A percentile compares a stretch with the other conserved stretches of the same genome.
Conservation (phyloP, 306 rosid species). For the Dalbergia cultrata region DNA sequence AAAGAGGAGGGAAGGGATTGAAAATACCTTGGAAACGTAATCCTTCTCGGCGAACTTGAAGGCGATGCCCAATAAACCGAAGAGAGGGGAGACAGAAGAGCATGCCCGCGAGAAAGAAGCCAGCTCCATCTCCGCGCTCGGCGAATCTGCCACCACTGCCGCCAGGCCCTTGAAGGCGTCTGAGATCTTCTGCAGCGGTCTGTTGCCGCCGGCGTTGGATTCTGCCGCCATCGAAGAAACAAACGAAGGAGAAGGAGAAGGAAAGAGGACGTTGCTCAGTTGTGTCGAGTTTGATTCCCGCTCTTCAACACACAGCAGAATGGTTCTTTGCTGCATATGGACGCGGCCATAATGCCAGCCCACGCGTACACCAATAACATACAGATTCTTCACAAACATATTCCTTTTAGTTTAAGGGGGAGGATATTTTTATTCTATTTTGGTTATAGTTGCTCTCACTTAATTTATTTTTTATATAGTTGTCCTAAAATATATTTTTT, state of each 20-base stretch:
- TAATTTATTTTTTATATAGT: too few relatives aligned
- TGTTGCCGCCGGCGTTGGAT: slow-evolving; percentile 24
- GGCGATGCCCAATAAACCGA: slow-evolving; percentile 88
- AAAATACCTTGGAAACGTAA: slow-evolving; percentile 76
- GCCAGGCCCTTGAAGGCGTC: slow-evolving; percentile 76
- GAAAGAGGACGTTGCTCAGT: background rate
- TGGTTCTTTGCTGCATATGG: slow-evolving; percentile 11
- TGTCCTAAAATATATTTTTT: too few relatives aligned
- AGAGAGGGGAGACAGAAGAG: slow-evolving; percentile 85
- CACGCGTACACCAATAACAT: too few relatives aligned
- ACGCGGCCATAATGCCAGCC: too few relatives aligned
- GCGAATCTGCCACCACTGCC: slow-evolving; percentile 58
- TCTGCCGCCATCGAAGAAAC: slow-evolving; percentile 64
- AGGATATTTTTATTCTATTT: too few relatives aligned
- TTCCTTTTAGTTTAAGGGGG: too few relatives aligned
- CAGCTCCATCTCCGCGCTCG: slow-evolving; percentile 55
- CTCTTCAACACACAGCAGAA: background rate
- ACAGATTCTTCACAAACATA: too few relatives aligned
- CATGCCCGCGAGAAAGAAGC: slow-evolving; percentile 83
- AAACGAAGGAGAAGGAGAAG: background rate
- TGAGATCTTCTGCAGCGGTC: slow-evolving; percentile 68
- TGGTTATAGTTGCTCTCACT: too few relatives aligned
- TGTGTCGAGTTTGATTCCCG: background rate
- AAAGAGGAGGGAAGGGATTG: background rate
- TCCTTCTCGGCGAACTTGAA: slow-evolving; percentile 97